Evolutionary conservation across 1,284 basidiomycete genomes (phyloP), one percentile per base, ranked within the genome.

Genomic region (Rhodotorula glutinis): DNA sequence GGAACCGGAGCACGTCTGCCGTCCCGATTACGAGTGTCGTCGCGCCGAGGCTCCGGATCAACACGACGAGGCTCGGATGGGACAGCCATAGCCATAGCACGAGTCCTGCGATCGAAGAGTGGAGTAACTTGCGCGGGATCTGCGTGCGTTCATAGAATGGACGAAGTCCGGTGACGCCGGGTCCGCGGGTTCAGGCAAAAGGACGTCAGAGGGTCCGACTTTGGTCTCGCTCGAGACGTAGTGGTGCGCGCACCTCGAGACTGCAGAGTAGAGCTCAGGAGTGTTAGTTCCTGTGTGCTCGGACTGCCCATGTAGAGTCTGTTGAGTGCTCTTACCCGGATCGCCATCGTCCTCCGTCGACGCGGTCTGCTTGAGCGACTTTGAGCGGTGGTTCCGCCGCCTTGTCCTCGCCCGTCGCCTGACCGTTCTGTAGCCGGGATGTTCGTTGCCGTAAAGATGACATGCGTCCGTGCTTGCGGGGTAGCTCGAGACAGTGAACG

Each of bases 81-180:
- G 79, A 75, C 19, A 78, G 63, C 80, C 65, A 93, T 56, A 96
- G 85, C 73, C 87, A 87, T 56, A 93, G 79, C 1, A 90, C 91
- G 55, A 95, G 78, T 79, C 96, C 63, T 89, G 92, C 92, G 69
- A 96, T 96, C 23, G 89, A 91, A 19, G 89, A 89, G 81, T 98
- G 94, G 55, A 98, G 80, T 21, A 86, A 80, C 80, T 98, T 98
- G 74, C 94, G 83, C 2, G 95, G 94, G 61, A 98, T 88, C 81
- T 98, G 64, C 8, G 13, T 1, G 21, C 4, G 47, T 13, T 8
- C 13, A 21, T 14, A 60, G 33, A 19, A 17, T 25, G 27, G n/a
- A 30, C 49, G 41, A 38, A 11, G 5, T 38, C 11, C 7, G 33
- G 33, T 38, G 33, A 7, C 33, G 33, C 33, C 33, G 33, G 33